Percentiles rank a stretch among this genome's conserved stretches.
These are phyloP conservation scores for Diaporthe ilicicola DNA, from an alignment of 2,329 filamentous ascomycete species.

Conservation along the genomic window DNA sequence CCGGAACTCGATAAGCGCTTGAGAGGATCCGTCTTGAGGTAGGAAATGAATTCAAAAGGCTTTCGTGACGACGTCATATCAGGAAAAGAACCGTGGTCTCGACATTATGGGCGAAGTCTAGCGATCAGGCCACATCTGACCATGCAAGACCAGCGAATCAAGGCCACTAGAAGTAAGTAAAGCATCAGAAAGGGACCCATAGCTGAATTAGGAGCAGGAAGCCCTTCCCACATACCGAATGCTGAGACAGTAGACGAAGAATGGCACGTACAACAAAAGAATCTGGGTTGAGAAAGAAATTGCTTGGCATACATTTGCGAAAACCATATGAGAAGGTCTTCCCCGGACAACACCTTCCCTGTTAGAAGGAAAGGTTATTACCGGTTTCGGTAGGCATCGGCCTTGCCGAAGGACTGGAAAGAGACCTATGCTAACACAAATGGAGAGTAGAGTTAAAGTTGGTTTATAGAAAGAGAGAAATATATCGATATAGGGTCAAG, in stretches of 20 bases:
- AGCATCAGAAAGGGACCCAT: neutral
- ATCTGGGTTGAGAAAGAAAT: neutral
- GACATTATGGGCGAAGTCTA: neutral
- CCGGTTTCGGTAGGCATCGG: too few relatives aligned
- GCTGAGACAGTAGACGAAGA: neutral
- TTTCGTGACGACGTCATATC: too few relatives aligned
- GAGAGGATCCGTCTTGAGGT: neutral
- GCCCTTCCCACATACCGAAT: neutral
- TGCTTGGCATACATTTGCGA: too few relatives aligned
- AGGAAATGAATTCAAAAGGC: neutral
- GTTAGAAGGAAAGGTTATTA: too few relatives aligned
- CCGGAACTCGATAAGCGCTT: neutral
- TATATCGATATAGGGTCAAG: neutral
- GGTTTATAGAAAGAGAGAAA: neutral
- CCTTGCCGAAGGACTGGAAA: neutral
- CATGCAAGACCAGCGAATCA: neutral
- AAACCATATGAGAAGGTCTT: neutral
- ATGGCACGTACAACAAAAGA: neutral
- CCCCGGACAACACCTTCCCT: neutral
- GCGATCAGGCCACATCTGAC: neutral
- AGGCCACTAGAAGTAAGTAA: too few relatives aligned
- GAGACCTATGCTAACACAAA: neutral
- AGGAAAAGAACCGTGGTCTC: neutral
- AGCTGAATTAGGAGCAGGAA: too few relatives aligned
- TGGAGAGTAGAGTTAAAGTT: neutral